These are phyloP conservation scores for Dactylellina parvicollis DNA, from an alignment of 2,329 filamentous ascomycete species.

Conservation along the genomic window DNA sequence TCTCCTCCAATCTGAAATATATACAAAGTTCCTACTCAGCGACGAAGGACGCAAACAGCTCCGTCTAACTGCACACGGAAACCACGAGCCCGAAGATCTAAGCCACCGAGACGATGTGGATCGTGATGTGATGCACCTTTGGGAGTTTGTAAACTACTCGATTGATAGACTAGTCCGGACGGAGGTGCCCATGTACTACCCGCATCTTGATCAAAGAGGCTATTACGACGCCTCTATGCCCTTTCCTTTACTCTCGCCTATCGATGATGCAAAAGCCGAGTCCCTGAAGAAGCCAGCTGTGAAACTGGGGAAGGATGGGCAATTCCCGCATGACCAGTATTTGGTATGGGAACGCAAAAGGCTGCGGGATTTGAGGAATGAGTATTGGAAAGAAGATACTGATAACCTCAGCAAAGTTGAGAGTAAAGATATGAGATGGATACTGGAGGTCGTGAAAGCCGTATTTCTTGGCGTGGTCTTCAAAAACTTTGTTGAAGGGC, in stretches of 20 bases:
- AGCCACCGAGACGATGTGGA: conserved; percentile 46
- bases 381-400: conserved; percentile 53
- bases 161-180: conserved; percentile 39
- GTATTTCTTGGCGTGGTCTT: conserved; percentile 47
- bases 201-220: conserved; percentile 27
- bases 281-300: conserved; percentile 25
- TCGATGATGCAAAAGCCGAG: conserved; percentile 38
- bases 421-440: conserved; percentile 53
- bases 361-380: conserved; percentile 44
- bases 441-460: conserved; percentile 51
- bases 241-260: conserved; percentile 34
- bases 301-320: conserved; percentile 37
- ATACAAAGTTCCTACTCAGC: conserved; percentile 31
- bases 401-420: conserved; percentile 52
- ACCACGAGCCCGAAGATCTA: conserved; percentile 51
- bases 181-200: conserved; percentile 52
- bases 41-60: conserved; percentile 50
- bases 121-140: conserved; percentile 52
- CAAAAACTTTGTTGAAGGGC: conserved; percentile 45
- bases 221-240: conserved; percentile 42
- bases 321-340: conserved; percentile 49
- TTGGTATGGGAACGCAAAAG: conserved; percentile 47
- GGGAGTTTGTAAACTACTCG: conserved; percentile 53
- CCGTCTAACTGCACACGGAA: conserved; percentile 47
- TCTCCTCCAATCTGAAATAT: conserved; percentile 36